phyloP scores from a whole-genome alignment of 2,329 filamentous ascomycete species.

The Gyromitra esculenta region DNA sequence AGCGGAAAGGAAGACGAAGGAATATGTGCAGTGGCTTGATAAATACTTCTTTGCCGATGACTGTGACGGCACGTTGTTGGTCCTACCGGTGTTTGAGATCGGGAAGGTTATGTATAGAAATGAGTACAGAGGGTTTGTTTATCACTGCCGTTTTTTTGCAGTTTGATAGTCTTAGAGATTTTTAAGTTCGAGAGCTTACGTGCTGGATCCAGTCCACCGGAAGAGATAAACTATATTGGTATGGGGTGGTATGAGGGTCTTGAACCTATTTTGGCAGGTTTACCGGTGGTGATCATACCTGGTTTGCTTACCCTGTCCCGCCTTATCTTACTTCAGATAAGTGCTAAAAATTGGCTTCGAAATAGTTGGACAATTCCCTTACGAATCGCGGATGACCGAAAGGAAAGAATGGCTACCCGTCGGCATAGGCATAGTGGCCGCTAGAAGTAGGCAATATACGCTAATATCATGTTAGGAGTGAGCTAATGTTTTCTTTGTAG shows the following conservation, averaged over 20 bases:
- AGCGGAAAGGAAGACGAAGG: slow-evolving; percentile 7
- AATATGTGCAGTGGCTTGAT: slow-evolving; percentile 18
- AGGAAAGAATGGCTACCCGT: slow-evolving; percentile 24
- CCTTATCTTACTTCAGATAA: not conserved
- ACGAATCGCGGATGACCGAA: slow-evolving; percentile 20
- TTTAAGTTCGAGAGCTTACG: not conserved
- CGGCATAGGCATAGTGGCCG: slow-evolving; percentile 18
- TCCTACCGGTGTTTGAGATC: slow-evolving; percentile 18
- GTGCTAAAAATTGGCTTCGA: not conserved
- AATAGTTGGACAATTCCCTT: slow-evolving; percentile 29
- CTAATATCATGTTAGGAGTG: not conserved
- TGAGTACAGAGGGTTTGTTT: slow-evolving; percentile 35
- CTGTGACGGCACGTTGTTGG: slow-evolving; percentile 15
- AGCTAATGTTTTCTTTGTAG: not conserved
- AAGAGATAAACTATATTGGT: slow-evolving; percentile 33
- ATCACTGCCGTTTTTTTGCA: not conserved
- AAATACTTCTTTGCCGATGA: slow-evolving; percentile 17
- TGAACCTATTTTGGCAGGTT: slow-evolving; percentile 26
- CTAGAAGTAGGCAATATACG: slow-evolving; percentile 10
- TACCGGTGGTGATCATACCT: slow-evolving; percentile 25
- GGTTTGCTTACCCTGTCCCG: slow-evolving; percentile 11
- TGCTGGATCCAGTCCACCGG: slow-evolving; percentile 18
- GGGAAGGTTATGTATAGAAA: slow-evolving; percentile 31
- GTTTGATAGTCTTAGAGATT: not conserved
- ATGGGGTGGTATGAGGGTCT: slow-evolving; percentile 37